Base-by-base conservation (phyloP, 305 asterid species). In the Rubia occidens region DNA sequence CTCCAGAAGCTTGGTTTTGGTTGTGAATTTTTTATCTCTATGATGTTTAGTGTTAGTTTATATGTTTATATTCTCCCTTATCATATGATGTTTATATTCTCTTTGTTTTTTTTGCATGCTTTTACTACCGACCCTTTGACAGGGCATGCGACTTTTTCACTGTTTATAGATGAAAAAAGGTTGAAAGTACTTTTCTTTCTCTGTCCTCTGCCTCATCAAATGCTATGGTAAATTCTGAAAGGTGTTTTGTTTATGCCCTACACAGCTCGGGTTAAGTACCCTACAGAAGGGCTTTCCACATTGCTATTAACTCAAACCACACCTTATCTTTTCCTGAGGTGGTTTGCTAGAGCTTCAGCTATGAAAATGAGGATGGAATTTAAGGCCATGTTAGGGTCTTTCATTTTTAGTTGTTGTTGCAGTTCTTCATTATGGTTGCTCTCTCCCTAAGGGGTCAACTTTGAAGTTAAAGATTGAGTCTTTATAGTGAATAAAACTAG, bases 391-490 rank as follows among this genome's bases (percentile, higher is more conserved):
- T 74, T 86, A 65, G 74, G 79, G 80, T 79, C 73, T 71, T 56
- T 84, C 54, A 37, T 59, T 11, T 76, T 78, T 63, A 72, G 84
- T 4, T 80, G 72, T 77, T 66, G 83, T 77, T 82, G 80, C 77
- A 78, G 80, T 80, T 81, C 87, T 77, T 83, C 82, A 40, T 59
- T 66, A 56, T 85, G 79, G 64, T 67, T 93, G 84, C 94, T 93
- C 66, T 90, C 98, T 44, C 85, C 98, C 14, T 87, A 93, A 82
- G 97, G 98, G 79, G 96, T 90, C 8, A 93, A 93, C 87, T 93
- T 86, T 87, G 98, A 93, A 90, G 98, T 97, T 93, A 82, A 74
- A 74, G 58, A 45, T 51, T 60, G 43, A 17, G 26, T 45, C 45
- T 6, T 56, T 29, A 53, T 24, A 32, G 29, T 53, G 10, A 45